phyloP scores from a whole-genome alignment of 768 basidiomycete genomes.

The Auriculariales sp. region DNA sequence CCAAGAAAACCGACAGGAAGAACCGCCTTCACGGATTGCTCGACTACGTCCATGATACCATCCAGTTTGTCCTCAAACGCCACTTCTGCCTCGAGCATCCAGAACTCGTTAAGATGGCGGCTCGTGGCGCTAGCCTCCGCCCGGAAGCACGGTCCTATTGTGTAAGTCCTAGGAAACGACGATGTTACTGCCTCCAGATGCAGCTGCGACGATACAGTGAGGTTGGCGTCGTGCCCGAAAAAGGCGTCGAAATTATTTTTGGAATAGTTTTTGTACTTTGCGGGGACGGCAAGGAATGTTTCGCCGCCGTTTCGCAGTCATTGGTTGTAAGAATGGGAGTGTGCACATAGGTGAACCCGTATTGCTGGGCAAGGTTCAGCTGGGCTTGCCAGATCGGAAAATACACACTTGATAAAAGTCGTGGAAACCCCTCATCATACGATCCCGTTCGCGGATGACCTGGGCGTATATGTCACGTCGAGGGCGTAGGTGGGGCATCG shows the following conservation, averaged over 20 bases:
- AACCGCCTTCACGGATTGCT: constrained; percentile 34
- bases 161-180: constrained; percentile 73
- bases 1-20: constrained; percentile 10
- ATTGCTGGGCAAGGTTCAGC: constrained; percentile 27
- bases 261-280: no score
- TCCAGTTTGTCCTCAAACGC: constrained; percentile 36
- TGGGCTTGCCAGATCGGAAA: neutral
- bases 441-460: constrained; percentile 60
- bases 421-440: constrained; percentile 39
- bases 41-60: constrained; percentile 41
- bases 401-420: constrained; percentile 55
- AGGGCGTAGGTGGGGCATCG: constrained; percentile 76
- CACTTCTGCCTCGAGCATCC: constrained; percentile 98
- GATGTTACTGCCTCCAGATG: constrained; percentile 82
- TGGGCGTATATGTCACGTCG: constrained; percentile 59
- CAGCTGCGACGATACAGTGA: constrained; percentile 92
- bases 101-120: constrained; percentile 93
- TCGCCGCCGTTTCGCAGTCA: constrained; percentile 95
- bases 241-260: no score
- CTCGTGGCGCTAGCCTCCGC: constrained; percentile 81
- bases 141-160: constrained; percentile 85
- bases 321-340: constrained; percentile 81
- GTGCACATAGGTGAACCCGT: constrained; percentile 66
- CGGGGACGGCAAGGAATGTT: constrained; percentile 43
- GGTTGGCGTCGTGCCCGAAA: constrained; percentile 61